Evolutionary conservation across 2,329 filamentous ascomycete genomes (phyloP).

Genomic region (Neoascochyta sp.): DNA sequence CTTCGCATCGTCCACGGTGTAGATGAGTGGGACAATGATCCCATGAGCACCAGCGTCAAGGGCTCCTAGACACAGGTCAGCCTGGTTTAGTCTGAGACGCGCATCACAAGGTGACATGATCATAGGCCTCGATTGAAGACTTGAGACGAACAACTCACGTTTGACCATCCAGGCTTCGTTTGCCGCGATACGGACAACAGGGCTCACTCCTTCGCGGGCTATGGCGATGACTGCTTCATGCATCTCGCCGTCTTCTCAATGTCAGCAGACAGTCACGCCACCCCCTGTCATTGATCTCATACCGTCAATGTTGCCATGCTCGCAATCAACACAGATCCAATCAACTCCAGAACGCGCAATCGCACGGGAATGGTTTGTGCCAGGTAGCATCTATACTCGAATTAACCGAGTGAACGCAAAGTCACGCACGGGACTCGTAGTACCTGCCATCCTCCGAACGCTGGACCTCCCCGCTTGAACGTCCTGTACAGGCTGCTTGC

Average conservation of each 20-base stretch:
- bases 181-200: slow-evolving; percentile 50
- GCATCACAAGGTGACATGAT: too few relatives aligned
- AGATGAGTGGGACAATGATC: slow-evolving; percentile 53
- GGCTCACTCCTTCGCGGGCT: slow-evolving; percentile 43
- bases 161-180: slow-evolving; percentile 63
- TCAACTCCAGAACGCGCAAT: slow-evolving; percentile 53
- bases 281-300: slow-evolving; percentile 2
- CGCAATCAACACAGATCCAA: slow-evolving; percentile 54
- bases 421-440: too few relatives aligned
- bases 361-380: slow-evolving; percentile 51
- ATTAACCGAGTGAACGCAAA: too few relatives aligned
- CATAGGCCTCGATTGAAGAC: too few relatives aligned
- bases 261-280: slow-evolving; percentile 4
- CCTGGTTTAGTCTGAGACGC: too few relatives aligned
- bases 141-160: slow-evolving; percentile 42
- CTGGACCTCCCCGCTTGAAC: slow-evolving; percentile 48
- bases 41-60: slow-evolving; percentile 59
- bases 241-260: slow-evolving; percentile 47
- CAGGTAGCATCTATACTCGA: slow-evolving; percentile 46
- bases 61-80: slow-evolving; percentile 39
- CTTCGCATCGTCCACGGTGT: slow-evolving; percentile 52
- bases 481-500: slow-evolving; percentile 53
- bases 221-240: slow-evolving; percentile 54
- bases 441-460: slow-evolving; percentile 58
- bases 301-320: slow-evolving; percentile 57